Base-by-base conservation (phyloP, 768 basidiomycete species). In the Serendipita vermifera region DNA sequence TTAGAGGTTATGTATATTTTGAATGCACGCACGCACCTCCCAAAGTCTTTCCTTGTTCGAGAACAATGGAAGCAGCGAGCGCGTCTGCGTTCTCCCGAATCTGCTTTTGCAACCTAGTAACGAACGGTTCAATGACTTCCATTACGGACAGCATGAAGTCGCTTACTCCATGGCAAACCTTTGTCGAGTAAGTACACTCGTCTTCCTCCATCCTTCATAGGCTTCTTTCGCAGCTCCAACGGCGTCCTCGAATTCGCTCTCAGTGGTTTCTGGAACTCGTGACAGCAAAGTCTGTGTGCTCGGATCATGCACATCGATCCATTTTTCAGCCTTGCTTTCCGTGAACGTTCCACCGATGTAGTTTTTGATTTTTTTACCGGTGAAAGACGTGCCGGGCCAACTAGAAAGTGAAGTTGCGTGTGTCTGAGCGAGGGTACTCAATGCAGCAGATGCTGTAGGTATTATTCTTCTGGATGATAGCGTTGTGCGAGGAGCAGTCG, bases 41-140 rank as follows among this genome's bases (percentile, higher is more conserved):
- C 38, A 87, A 70, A 0, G 94, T 99, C 72, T 97, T 97, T 14
- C 94, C 94, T 70, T 98, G 94, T 67, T 97, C 93, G 20, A 97
- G 71, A 24, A 93, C 90, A 56, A 97, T 97, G 62, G 84, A 90
- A 38, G 74, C 76, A 0, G 92, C 93, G 55, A 99, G 77, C 51
- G 83, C 84, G 63, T 90, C 89, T 5, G 83, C 77, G 66, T 97
- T 82, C 66, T 87, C 74, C 40, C 92, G 83, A 57, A 99, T 80
- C 27, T 89, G 76, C 58, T 82, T 77, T 65, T 97, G 94, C 29
- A 98, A 77, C 62, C 93, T 97, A 39, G 22, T 3, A 5, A 17
- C 56, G 26, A 59, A 56, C 7, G 13, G 7, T 38, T n/a, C 32
- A 4, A 51, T 17, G 3, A 5, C 15, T 38, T n/a, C 32, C 24